These are phyloP conservation scores for Aspergillus taichungensis DNA, from an alignment of 495 filamentous ascomycete species.

Conservation along the genomic window DNA sequence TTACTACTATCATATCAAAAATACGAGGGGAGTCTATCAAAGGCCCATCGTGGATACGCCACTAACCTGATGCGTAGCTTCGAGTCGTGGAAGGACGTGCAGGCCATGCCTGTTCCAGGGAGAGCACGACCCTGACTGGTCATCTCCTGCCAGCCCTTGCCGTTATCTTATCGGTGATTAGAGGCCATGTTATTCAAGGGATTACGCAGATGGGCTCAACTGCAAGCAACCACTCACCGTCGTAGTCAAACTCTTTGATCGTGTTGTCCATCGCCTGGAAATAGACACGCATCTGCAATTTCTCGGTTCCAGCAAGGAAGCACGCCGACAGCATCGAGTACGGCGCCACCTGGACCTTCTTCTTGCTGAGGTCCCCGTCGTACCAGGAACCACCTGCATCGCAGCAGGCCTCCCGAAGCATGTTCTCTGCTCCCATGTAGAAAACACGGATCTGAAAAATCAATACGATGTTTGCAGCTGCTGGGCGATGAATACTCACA, in stretches of 20 bases:
- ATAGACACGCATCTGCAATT: background rate
- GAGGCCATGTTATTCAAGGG: no score
- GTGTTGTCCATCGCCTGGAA: background rate
- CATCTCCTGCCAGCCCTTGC: slow-evolving; percentile 1
- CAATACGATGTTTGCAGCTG: background rate
- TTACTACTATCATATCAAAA: no score
- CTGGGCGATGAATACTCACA: no score
- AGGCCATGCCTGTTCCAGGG: background rate
- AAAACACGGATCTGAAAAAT: background rate
- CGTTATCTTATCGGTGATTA: no score
- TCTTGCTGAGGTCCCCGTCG: background rate
- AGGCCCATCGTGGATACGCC: no score
- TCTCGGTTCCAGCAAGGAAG: background rate
- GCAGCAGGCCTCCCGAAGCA: background rate
- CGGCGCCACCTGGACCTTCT: background rate
- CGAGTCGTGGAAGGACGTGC: background rate
- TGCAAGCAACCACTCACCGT: no score
- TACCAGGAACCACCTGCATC: background rate
- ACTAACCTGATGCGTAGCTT: background rate
- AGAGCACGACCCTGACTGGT: slow-evolving; percentile 2
- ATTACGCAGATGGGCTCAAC: no score
- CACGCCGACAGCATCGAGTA: background rate
- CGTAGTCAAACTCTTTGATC: background rate
- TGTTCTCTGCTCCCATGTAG: background rate
- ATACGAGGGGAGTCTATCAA: no score